Percentiles rank a stretch among this genome's conserved stretches.
These are phyloP conservation scores for Rutstroemia sp. DNA, from an alignment of 2,329 filamentous ascomycete genomes.

Conservation along the genomic window DNA sequence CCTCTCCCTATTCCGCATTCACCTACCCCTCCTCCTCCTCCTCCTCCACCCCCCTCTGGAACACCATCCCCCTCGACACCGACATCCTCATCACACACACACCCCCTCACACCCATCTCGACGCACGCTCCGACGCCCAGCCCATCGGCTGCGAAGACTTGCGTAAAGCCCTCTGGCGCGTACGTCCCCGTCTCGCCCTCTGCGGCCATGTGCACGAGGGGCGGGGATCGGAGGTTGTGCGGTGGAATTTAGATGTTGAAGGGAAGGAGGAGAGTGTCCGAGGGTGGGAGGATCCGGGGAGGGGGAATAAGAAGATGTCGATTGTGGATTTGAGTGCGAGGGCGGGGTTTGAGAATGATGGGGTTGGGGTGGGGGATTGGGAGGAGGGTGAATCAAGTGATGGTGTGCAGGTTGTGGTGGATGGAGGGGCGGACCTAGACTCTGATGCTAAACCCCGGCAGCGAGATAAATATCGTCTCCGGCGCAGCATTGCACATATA, in stretches of 20 bases:
- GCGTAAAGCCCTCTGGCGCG: slow-evolving; percentile 46
- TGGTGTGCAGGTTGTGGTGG: neutral
- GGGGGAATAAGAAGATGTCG: slow-evolving; percentile 50
- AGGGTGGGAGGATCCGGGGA: slow-evolving; percentile 53
- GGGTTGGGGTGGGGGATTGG: slow-evolving; percentile 18
- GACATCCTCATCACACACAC: slow-evolving; percentile 68
- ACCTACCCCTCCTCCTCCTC: slow-evolving; percentile 41
- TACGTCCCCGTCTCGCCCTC: slow-evolving; percentile 56
- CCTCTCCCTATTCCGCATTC: slow-evolving; percentile 53
- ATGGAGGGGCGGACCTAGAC: neutral
- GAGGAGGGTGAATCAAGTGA: neutral
- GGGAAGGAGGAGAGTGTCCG: slow-evolving; percentile 33
- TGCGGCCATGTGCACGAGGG: slow-evolving; percentile 68
- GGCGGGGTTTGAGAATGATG: slow-evolving; percentile 41
- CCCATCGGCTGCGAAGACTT: slow-evolving; percentile 53
- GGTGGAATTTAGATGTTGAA: slow-evolving; percentile 44
- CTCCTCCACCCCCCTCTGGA: slow-evolving; percentile 44
- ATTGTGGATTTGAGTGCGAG: slow-evolving; percentile 50
- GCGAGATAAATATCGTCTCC: too few species aligned
- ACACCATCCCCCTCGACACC: slow-evolving; percentile 48
- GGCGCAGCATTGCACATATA: too few species aligned
- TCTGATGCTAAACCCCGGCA: too few species aligned
- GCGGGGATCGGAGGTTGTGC: slow-evolving; percentile 54
- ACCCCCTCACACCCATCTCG: slow-evolving; percentile 53
- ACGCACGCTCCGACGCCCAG: slow-evolving; percentile 35